Conservation (phyloP, 495 filamentous ascomycete genomes). For the Sabuloglossum arenarium region DNA sequence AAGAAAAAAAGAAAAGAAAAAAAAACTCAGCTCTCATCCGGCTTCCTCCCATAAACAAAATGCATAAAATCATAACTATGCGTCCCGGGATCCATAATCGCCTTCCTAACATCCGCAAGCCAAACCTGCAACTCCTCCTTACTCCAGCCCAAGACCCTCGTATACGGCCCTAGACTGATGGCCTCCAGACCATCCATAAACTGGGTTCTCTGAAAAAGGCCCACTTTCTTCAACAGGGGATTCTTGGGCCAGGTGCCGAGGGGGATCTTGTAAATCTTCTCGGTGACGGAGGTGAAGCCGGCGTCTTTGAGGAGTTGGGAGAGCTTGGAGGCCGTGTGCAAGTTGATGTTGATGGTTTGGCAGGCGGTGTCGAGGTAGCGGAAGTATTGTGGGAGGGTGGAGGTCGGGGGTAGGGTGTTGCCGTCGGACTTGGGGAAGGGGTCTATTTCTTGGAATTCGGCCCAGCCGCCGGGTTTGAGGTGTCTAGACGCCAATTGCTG, state of each 20-base stretch:
- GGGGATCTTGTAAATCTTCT: constrained; percentile 10
- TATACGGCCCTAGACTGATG: constrained; percentile 25
- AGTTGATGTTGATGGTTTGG: constrained; percentile 8
- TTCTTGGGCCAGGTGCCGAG: constrained; percentile 15
- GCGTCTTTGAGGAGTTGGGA: constrained; percentile 11
- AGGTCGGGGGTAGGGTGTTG: constrained; percentile 16
- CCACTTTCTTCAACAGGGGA: constrained; percentile 7
- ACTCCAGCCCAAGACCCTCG: constrained; percentile 30
- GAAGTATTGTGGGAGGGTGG: constrained; percentile 14
- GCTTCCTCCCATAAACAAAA: constrained; percentile 7
- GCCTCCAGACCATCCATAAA: constrained; percentile 24
- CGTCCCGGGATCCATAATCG: constrained; percentile 26
- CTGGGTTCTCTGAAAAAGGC: constrained; percentile 12
- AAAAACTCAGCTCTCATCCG: background rate
- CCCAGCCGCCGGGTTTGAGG: constrained; percentile 28
- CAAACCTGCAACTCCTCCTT: constrained; percentile 30
- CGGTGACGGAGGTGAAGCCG: constrained; percentile 18
- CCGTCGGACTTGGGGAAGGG: constrained; percentile 23
- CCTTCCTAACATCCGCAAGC: constrained; percentile 29
- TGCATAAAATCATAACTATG: constrained; percentile 22
- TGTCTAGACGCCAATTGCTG: constrained; percentile 6
- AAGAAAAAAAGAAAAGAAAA: background rate
- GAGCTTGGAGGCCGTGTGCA: constrained; percentile 10
- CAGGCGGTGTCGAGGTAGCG: constrained; percentile 9
- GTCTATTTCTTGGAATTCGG: constrained; percentile 30